Conservation (phyloP, 2,329 filamentous ascomycete genomes). For the Aphanocladium album region DNA sequence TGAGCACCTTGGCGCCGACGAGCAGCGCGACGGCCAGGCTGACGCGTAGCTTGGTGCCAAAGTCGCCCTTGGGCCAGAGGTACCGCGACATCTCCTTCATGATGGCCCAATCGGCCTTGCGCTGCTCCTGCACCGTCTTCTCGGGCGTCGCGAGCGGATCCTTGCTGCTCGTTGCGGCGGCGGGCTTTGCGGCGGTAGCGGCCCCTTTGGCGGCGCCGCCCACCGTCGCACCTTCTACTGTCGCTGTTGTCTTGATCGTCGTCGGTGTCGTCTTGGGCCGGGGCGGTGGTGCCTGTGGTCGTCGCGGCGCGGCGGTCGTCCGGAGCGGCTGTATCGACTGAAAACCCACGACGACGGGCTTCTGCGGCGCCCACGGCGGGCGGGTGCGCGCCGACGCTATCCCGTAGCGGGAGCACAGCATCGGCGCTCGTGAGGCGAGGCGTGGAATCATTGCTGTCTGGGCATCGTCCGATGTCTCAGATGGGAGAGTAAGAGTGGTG, state of each 20-base stretch:
- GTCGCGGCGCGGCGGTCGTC: conserved; percentile 26
- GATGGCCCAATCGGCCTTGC: conserved; percentile 96
- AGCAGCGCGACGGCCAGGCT: conserved; percentile 77
- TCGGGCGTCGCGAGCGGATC: conserved; percentile 31
- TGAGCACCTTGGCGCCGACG: conserved; percentile 87
- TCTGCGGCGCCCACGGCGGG: conserved; percentile 25
- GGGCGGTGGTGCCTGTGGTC: conserved; percentile 22
- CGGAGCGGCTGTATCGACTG: conserved; percentile 29
- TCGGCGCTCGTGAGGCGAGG: conserved; percentile 28
- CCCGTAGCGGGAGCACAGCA: conserved; percentile 28
- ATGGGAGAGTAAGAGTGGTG: background rate
- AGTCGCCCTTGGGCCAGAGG: conserved; percentile 85
- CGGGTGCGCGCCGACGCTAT: conserved; percentile 21
- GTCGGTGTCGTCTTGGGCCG: background rate
- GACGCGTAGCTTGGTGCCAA: conserved; percentile 72
- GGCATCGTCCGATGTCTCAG: background rate
- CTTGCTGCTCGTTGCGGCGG: conserved; percentile 19
- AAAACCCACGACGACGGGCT: conserved; percentile 20
- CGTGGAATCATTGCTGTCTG: conserved; percentile 31
- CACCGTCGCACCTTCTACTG: no score
- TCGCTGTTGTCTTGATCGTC: background rate
- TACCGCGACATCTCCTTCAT: conserved; percentile 97
- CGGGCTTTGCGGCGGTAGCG: conserved; percentile 12
- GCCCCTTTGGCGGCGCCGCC: conserved; percentile 17
- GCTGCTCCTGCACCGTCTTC: conserved; percentile 73